These are phyloP conservation scores for Cylindrotheca closterium DNA, from an alignment of 108 stramenopile species.

Conservation along the genomic window DNA sequence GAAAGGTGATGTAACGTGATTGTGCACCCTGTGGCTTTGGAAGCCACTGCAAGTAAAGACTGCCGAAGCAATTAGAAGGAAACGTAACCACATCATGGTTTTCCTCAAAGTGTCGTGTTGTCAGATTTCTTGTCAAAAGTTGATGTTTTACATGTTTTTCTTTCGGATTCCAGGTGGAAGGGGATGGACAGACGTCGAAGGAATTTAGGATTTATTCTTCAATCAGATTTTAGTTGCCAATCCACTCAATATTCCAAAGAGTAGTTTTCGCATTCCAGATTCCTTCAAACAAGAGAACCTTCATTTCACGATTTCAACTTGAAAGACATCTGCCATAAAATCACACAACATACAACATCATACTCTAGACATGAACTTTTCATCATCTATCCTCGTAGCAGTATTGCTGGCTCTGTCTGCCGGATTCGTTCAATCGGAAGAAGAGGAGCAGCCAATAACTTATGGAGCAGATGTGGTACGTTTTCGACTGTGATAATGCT, in stretches of 20 bases:
- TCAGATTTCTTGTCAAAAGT: background rate
- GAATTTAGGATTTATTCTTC: too few species aligned
- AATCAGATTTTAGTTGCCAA: too few species aligned
- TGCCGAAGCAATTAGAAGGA: background rate
- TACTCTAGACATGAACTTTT: too few species aligned
- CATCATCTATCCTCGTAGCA: too few species aligned
- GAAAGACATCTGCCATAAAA: too few species aligned
- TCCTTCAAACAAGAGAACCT: too few species aligned
- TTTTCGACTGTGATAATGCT: background rate
- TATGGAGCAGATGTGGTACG: slow-evolving; percentile 15
- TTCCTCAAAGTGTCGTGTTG: background rate
- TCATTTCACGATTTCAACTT: too few species aligned
- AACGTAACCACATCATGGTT: background rate
- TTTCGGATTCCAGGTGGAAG: too few species aligned
- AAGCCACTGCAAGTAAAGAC: background rate
- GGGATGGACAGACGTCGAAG: too few species aligned
- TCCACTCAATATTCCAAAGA: too few species aligned
- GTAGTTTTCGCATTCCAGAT: too few species aligned
- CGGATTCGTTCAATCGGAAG: background rate
- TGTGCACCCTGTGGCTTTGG: background rate
- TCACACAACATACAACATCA: too few species aligned
- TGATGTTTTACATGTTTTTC: background rate
- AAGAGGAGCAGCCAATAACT: background rate
- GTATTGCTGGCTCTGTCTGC: background rate
- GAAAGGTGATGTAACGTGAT: background rate